phyloP scores from a whole-genome alignment of 306 rosid species.

The Fagus sylvatica region DNA sequence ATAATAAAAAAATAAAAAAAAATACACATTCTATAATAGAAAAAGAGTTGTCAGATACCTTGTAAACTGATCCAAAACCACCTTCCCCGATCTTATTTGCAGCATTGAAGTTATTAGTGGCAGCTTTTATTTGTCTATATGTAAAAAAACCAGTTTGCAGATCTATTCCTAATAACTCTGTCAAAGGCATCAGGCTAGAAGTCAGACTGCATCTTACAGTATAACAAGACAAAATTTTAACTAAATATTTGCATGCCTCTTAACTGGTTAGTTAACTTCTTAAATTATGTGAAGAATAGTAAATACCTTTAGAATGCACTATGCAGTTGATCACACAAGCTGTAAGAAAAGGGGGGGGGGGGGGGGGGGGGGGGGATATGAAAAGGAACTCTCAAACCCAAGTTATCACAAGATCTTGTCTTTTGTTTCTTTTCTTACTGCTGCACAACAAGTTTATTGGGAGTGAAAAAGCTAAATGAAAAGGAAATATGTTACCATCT shows the following conservation, averaged over 20 bases:
- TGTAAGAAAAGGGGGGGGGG: too few species aligned
- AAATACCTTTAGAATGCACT: not conserved
- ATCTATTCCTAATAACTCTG: conserved; percentile 19
- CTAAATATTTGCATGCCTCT: not conserved
- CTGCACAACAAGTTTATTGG: not conserved
- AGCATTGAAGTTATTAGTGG: conserved; percentile 55
- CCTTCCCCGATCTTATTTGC: conserved; percentile 69
- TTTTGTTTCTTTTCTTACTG: not conserved
- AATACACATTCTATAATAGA: not conserved
- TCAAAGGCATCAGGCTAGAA: not conserved
- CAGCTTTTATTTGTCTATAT: conserved; percentile 31
- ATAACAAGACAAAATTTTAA: conserved; percentile 1
- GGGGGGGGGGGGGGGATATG: too few species aligned
- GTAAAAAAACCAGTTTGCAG: conserved; percentile 23
- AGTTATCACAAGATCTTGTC: not conserved
- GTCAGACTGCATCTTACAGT: not conserved
- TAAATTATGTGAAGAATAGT: not conserved
- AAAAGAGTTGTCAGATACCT: conserved; percentile 41
- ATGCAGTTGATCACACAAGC: not conserved
- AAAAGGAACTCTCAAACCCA: not conserved
- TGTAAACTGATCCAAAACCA: conserved; percentile 75
- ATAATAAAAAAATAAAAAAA: not conserved
- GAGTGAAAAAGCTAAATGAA: not conserved
- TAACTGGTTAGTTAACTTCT: not conserved
- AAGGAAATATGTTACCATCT: not conserved